phyloP scores from a whole-genome alignment of 768 basidiomycete genomes.

The Lentinula detonsa region DNA sequence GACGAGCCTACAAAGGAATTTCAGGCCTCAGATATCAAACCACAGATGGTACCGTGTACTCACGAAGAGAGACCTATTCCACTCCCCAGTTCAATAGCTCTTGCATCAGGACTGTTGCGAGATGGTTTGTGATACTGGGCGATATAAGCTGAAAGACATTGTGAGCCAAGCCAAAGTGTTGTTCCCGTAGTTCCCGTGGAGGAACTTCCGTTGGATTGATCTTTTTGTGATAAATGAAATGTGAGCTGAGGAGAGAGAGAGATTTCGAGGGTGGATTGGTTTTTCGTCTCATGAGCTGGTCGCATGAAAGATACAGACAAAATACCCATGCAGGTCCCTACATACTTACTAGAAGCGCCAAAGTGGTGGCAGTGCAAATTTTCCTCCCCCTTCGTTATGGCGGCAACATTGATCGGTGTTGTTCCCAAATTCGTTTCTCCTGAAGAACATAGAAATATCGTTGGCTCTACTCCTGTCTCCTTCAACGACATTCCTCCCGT shows the following conservation, averaged over 20 bases:
- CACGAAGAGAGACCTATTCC: constrained; percentile 78
- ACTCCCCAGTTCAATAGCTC: constrained; percentile 73
- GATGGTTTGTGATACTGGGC: constrained; percentile 27
- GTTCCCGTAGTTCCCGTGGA: constrained; percentile 59
- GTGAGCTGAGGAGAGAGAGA: constrained; percentile 21
- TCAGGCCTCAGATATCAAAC: constrained; percentile 1
- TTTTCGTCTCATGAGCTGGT: constrained; percentile 65
- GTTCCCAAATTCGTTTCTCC: constrained; percentile 42
- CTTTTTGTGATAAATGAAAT: constrained; percentile 39
- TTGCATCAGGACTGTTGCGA: not conserved
- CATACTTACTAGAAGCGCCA: not conserved
- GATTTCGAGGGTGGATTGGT: constrained; percentile 42
- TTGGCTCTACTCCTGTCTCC: constrained; percentile 77
- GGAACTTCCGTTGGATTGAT: constrained; percentile 45
- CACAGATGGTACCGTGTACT: constrained; percentile 17
- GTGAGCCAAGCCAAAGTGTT: constrained; percentile 79
- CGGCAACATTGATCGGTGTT: constrained; percentile 27
- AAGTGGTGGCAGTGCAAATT: not conserved
- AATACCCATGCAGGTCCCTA: too few species aligned
- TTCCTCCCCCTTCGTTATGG: constrained; percentile 10
- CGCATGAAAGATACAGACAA: constrained; percentile 10
- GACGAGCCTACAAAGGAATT: constrained; percentile 40
- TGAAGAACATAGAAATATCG: constrained; percentile 63
- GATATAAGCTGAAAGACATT: constrained; percentile 65
- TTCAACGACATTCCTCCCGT: constrained; percentile 85